phyloP scores from a whole-genome alignment of 371 early-diverging fungal genomes.

The Blyttiomyces sp. region DNA sequence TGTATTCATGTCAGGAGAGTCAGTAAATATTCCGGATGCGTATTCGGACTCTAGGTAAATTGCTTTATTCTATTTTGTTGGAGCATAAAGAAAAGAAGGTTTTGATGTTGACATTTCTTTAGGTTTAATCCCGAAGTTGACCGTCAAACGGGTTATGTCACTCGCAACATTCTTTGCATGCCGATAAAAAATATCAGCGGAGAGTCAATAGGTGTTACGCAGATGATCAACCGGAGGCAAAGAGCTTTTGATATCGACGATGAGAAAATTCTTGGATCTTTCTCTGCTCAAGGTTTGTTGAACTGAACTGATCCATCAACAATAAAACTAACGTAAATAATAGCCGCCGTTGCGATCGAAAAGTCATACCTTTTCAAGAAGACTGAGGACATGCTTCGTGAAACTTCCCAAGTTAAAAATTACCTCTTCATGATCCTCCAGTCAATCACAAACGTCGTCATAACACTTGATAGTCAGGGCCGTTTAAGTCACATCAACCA shows the following conservation, averaged over 20 bases:
- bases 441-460: constrained; percentile 44
- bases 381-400: constrained; percentile 34
- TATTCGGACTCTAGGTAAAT: constrained; percentile 36
- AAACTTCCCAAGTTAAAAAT: constrained; percentile 27
- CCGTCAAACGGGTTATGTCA: constrained; percentile 41
- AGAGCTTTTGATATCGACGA: constrained; percentile 37
- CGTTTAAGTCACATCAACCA: constrained; percentile 30
- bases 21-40: constrained; percentile 43
- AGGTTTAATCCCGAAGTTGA: constrained; percentile 46
- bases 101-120: too few relatives aligned
- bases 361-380: constrained; percentile 41
- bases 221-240: constrained; percentile 43
- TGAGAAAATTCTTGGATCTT: constrained; percentile 40
- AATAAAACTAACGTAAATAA: constrained; percentile 12
- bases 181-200: constrained; percentile 43
- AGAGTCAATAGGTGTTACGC: constrained; percentile 41
- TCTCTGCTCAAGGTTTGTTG: constrained; percentile 41
- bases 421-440: constrained; percentile 42
- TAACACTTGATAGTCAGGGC: constrained; percentile 34
- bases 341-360: constrained; percentile 50
- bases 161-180: constrained; percentile 45
- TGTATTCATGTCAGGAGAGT: constrained; percentile 34
- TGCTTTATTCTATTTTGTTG: not conserved
- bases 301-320: too few relatives aligned
- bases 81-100: too few relatives aligned